phyloP scores from a whole-genome alignment of 2,329 filamentous ascomycete genomes.

The Aureobasidium musti region DNA sequence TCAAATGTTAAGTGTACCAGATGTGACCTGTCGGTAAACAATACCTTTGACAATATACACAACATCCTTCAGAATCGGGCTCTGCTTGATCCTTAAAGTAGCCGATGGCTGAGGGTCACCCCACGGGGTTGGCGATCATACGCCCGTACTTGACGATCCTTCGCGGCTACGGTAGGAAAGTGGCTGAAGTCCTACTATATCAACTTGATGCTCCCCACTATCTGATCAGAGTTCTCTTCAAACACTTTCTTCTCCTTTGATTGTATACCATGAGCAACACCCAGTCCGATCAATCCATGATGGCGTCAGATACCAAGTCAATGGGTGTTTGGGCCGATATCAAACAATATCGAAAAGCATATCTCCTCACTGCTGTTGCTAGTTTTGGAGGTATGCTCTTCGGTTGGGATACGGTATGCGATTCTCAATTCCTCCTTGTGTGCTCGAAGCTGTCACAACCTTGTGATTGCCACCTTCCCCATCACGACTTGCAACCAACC shows the following conservation, averaged over 20 bases:
- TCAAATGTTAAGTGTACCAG: neutral
- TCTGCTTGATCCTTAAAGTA: neutral
- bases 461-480: too few species aligned
- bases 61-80: neutral
- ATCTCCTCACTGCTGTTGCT: slow-evolving; percentile 47
- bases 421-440: too few species aligned
- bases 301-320: neutral
- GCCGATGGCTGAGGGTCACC: neutral
- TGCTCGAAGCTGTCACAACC: too few species aligned
- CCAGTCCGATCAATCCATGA: neutral
- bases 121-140: too few species aligned
- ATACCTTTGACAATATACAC: too few species aligned
- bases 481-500: too few species aligned
- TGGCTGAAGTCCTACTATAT: neutral
- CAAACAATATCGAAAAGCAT: slow-evolving; percentile 45
- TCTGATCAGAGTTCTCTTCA: neutral
- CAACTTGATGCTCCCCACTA: neutral
- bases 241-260: neutral
- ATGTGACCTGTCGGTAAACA: too few species aligned
- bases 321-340: slow-evolving; percentile 41
- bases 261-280: too few species aligned
- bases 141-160: neutral
- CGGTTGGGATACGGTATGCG: slow-evolving; percentile 41
- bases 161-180: too few species aligned
- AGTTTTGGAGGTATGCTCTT: slow-evolving; percentile 48